Base-by-base conservation (phyloP, 2,329 filamentous ascomycete species). In the Microcyclosporella mali region DNA sequence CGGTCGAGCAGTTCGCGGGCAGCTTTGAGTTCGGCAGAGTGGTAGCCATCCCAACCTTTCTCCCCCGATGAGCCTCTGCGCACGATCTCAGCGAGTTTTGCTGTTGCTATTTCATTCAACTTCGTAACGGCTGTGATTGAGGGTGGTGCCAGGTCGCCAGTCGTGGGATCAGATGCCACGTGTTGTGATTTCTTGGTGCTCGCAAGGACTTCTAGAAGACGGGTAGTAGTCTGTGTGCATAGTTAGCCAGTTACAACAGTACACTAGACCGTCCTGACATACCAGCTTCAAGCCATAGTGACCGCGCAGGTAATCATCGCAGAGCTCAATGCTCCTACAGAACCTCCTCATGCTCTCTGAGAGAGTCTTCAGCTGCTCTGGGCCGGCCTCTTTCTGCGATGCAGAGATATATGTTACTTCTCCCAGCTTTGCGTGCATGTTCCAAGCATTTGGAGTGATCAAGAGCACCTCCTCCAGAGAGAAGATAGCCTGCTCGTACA, bases 361-460 rank as follows among this genome's bases (percentile, higher is more conserved):
- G 41, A 92, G 69, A 56, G 78, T 70, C 61, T 74, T 68, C 44
- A 63, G 43, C 33, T 62, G 51, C 33, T 61, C 58, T 11, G 64
- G 67, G 19, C 60, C 57, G 28, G 53, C 57, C 27, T 65, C 58
- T 35, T 66, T 45, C 53, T 46, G 29, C 15, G 30, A 53, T 7
- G 66, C 66, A 27, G 81, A 79, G 68, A 94, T 81, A 61, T 87
- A 88, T 31, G 85, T 72, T 25, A 94, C 68, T 65, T 97, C 92
- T 12, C 88, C 92, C 18, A 95, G 67, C 37, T 85, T 81, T 37
- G 89, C 89, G 64, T 95, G 88, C 51, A 94, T 79, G 84, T 94
- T 97, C 89, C 92, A 98, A 15, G 90, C 87, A 69, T 95, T 94
- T 3, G 92, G 90, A 40, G 81, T 78, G 44, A 94, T 73, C 39